A percentile compares a stretch with the other conserved stretches of the same genome.
Evolutionary conservation across 1,284 basidiomycete genomes (phyloP).

Genomic region (Tylopilus orsonianus): DNA sequence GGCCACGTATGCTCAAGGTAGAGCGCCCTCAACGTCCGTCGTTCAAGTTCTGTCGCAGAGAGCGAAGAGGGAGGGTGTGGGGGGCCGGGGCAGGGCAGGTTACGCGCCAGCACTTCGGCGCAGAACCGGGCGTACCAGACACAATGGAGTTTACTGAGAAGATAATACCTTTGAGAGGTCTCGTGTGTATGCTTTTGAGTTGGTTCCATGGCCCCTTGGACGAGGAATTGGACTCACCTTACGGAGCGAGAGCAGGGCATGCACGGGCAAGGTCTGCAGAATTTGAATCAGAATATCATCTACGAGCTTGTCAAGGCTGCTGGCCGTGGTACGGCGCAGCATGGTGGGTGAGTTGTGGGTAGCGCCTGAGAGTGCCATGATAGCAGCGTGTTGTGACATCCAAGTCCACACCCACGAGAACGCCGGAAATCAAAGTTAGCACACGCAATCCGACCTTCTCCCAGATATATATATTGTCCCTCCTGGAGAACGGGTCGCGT

Average conservation of each 20-base stretch:
- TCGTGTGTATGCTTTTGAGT: conserved; percentile 7
- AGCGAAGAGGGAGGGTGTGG: conserved; percentile 13
- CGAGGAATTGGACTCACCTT: conserved; percentile 14
- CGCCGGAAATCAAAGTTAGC: not conserved
- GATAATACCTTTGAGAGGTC: conserved; percentile 31
- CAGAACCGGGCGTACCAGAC: conserved; percentile 26
- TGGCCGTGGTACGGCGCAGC: not conserved
- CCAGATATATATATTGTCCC: conserved; percentile 3
- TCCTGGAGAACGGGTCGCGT: no score
- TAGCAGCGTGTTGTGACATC: not conserved
- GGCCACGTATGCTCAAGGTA: conserved; percentile 26
- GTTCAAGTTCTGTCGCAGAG: conserved; percentile 25
- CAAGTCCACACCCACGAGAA: conserved; percentile 4
- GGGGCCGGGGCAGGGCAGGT: conserved; percentile 25
- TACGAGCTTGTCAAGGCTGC: conserved; percentile 25
- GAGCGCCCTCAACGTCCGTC: conserved; percentile 30
- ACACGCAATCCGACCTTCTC: not conserved
- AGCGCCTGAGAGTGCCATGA: conserved; percentile 6
- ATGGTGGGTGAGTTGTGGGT: not conserved
- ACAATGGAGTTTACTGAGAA: conserved; percentile 27
- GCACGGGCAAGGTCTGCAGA: conserved; percentile 14
- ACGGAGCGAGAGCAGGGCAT: conserved; percentile 22
- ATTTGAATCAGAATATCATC: conserved; percentile 27
- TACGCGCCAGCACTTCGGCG: conserved; percentile 21
- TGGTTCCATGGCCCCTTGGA: not conserved